Evolutionary conservation across 495 filamentous ascomycete genomes (phyloP), one percentile per base, ranked within the genome.

Genomic region (Lophiotrema nucula): DNA sequence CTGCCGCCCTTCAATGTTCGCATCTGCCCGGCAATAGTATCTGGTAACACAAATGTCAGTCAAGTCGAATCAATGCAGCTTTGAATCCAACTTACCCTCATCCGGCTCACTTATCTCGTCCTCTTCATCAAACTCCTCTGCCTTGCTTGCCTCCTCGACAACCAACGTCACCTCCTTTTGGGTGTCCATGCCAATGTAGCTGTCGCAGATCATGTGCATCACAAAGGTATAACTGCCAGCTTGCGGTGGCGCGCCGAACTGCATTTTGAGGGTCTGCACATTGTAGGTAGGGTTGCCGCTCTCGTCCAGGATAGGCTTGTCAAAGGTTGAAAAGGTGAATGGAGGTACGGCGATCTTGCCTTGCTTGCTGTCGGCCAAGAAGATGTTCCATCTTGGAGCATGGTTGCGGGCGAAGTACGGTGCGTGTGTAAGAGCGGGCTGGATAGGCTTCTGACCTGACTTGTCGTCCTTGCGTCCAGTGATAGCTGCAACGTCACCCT

Each of bases 81-180:
- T 24, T 24, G 8, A 35, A 35, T 27, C 26, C 38, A 39, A 74
- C 84, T 77, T 78, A 95, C 93, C 93, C 77, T 97, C 93, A 68
- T 97, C 93, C 8, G 95, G 92, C 71, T 98, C 93, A 70, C 89
- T 95, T 61, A 97, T 97, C 65, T 97, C 92, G 66, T 97, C 93
- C 58, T 90, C 88, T 15, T 86, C 88, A 35, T 83, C 82, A 67
- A 95, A 83, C 49, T 84, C 83, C 26, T 80, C 85, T 16, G 87
- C 92, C 75, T 92, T 93, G 70, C 83, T 87, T 37, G 87, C 83
- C 62, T 96, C 92, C 63, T 96, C 92, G n/a, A 98, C 88, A 47
- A 85, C 78, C 39, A 98, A 77, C 12, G 86, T 90, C 28, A 96
- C 89, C 56, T 95, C 89, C 80, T 86, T 80, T 76, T 88, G 90